phyloP scores from a whole-genome alignment of 768 basidiomycete species.

The Lepiota venenata region DNA sequence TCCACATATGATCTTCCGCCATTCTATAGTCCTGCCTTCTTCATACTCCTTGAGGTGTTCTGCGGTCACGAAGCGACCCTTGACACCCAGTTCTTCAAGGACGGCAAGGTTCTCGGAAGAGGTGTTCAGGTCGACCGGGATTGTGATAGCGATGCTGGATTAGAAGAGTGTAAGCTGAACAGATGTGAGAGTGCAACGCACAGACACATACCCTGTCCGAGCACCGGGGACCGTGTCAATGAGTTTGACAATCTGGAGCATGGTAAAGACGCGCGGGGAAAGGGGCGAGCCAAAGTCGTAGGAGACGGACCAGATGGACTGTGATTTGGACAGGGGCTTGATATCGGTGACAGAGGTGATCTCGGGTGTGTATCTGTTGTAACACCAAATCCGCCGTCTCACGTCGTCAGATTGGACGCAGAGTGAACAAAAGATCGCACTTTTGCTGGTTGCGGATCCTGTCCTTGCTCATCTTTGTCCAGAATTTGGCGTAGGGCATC shows the following conservation, averaged over 20 bases:
- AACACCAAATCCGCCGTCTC: no score
- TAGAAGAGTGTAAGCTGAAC: not conserved
- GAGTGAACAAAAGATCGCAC: slow-evolving; percentile 27
- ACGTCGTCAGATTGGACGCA: not conserved
- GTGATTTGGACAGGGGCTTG: slow-evolving; percentile 48
- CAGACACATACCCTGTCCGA: slow-evolving; percentile 42
- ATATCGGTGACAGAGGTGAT: slow-evolving; percentile 52
- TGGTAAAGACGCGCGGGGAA: slow-evolving; percentile 60
- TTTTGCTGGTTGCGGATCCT: slow-evolving; percentile 53
- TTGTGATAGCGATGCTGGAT: slow-evolving; percentile 38
- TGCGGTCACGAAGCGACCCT: slow-evolving; percentile 51
- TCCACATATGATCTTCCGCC: slow-evolving; percentile 59
- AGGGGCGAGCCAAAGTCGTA: slow-evolving; percentile 55
- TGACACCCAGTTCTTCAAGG: slow-evolving; percentile 51
- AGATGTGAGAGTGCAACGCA: not conserved
- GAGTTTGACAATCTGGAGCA: slow-evolving; percentile 18
- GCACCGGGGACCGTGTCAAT: slow-evolving; percentile 3
- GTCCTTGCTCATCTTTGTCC: slow-evolving; percentile 51
- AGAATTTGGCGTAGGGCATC: slow-evolving; percentile 55
- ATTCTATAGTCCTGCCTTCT: slow-evolving; percentile 46
- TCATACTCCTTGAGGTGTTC: slow-evolving; percentile 52
- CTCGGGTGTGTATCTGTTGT: slow-evolving; percentile 43
- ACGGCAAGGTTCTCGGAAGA: slow-evolving; percentile 42
- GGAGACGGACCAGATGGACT: slow-evolving; percentile 55
- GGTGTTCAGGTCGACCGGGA: slow-evolving; percentile 50